phyloP scores from a whole-genome alignment of 257 asterid species.

The Solanum lycopersicoides region DNA sequence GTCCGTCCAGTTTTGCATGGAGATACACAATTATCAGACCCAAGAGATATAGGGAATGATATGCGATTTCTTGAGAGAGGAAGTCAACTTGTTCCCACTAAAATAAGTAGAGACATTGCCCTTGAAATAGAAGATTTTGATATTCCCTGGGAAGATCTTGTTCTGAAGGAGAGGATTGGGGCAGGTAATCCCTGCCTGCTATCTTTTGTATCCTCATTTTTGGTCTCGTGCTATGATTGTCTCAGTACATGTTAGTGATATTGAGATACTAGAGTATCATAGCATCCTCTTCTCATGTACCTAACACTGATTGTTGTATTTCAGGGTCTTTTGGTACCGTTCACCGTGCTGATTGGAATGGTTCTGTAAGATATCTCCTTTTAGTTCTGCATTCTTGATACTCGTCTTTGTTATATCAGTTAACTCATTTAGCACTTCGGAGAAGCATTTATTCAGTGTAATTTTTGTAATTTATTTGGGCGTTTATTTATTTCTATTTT shows the following conservation, averaged over 20 bases:
- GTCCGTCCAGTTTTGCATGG: background rate
- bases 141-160: conserved; percentile 91
- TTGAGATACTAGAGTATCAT: background rate
- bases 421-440: background rate
- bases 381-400: conserved; percentile 4
- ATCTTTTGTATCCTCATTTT: background rate
- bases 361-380: conserved; percentile 62
- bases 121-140: conserved; percentile 69
- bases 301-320: conserved; percentile 3
- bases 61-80: conserved; percentile 6
- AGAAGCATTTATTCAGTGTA: background rate
- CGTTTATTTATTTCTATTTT: background rate
- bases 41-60: conserved; percentile 7
- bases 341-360: conserved; percentile 99
- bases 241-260: background rate
- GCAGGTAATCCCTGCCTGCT: conserved; percentile 53
- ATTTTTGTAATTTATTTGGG: background rate
- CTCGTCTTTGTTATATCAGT: background rate
- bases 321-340: conserved; percentile 98
- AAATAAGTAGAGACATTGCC: conserved; percentile 31
- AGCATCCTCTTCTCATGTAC: background rate
- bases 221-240: background rate
- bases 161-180: conserved; percentile 76
- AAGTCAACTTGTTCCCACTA: conserved; percentile 33
- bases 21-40: conserved; percentile 29